Base-by-base conservation (phyloP, 495 filamentous ascomycete genomes). In the Glarea lozoyensis region DNA sequence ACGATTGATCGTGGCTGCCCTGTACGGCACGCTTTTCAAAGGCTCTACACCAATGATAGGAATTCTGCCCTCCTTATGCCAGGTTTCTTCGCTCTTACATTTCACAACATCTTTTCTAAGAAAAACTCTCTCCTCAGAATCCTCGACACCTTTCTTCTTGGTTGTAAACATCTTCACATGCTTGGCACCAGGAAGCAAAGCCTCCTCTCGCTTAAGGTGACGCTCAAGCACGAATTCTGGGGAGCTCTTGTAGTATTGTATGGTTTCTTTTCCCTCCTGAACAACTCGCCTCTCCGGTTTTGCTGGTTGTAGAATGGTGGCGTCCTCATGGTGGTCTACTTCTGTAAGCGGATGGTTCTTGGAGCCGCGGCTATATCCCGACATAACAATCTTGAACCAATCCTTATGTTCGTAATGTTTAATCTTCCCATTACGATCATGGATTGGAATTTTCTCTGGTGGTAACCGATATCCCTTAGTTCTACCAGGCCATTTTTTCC, bases 1-100 rank as follows among this genome's bases (percentile, higher is more conserved):
- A 27, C 90, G 78, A 31, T 81, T 81, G 11, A 87, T 75, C 0
- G 92, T 97, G 5, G 94, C 90, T 27, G 88, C 92, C 23, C 92
- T 82, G 55, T 90, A 85, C 9, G 89, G 86, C 0, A 95, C 92
- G 25, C 70, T 71, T 56, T 99, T 99, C 30, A 95, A 64, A 0
- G 90, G 83, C 24, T 79, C 64, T 45, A 81, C 75, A 16, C 86
- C 86, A 0, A 67, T 55, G 10, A 70, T 75, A 10, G 93, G 71
- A 23, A 75, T 79, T 1, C 89, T 78, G 17, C 92, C 92, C 72
- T 97, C 93, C 56, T 94, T 94, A 55, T 95, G 93, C 93, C 93
- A 97, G 34, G 83, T 93, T 54, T 99, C 92, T 12, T 82, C 81
- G n/a, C 82, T 88, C 54, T 92, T 85, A 57, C 93, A 94, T 45